Conservation (phyloP, 1,284 basidiomycete genomes). For the Testicularia cyperi region DNA sequence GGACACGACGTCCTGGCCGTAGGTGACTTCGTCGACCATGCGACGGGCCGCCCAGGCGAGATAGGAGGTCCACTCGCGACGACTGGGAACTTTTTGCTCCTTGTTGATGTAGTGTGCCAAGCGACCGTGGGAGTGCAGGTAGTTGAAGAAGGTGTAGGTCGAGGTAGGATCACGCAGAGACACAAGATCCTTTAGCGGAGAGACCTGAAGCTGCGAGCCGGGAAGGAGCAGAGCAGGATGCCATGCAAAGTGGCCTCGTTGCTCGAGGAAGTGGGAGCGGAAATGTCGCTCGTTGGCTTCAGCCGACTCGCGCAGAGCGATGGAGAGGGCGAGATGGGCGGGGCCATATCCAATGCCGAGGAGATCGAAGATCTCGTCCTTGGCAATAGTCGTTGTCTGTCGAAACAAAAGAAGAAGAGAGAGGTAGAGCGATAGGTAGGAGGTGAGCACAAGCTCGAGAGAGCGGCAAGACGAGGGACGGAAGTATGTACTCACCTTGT, state of each 20-base stretch:
- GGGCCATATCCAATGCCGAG: slow-evolving; percentile 57
- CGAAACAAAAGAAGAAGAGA: too few species aligned
- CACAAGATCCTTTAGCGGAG: slow-evolving; percentile 57
- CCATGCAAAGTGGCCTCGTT: slow-evolving; percentile 56
- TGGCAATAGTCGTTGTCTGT: too few species aligned
- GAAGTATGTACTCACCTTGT: too few species aligned
- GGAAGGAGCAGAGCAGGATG: slow-evolving; percentile 56
- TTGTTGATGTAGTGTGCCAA: slow-evolving; percentile 58
- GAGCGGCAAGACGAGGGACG: too few species aligned
- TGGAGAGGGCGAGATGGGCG: slow-evolving; percentile 56
- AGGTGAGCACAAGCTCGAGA: too few species aligned
- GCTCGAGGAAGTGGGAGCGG: slow-evolving; percentile 51
- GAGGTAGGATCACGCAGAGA: slow-evolving; percentile 59
- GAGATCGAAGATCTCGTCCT: slow-evolving; percentile 47
- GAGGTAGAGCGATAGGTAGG: too few species aligned
- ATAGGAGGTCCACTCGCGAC: slow-evolving; percentile 59
- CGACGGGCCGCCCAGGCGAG: slow-evolving; percentile 55
- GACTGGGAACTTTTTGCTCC: slow-evolving; percentile 52
- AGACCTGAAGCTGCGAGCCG: slow-evolving; percentile 58
- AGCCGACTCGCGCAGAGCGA: slow-evolving; percentile 51
- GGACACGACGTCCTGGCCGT: slow-evolving; percentile 47
- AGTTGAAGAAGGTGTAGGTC: slow-evolving; percentile 56
- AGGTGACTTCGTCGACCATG: slow-evolving; percentile 48
- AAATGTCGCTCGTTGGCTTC: slow-evolving; percentile 39
- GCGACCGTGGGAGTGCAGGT: slow-evolving; percentile 52